These are phyloP conservation scores for Termitomyces sp. DNA, from an alignment of 768 basidiomycete genomes.

Conservation along the genomic window DNA sequence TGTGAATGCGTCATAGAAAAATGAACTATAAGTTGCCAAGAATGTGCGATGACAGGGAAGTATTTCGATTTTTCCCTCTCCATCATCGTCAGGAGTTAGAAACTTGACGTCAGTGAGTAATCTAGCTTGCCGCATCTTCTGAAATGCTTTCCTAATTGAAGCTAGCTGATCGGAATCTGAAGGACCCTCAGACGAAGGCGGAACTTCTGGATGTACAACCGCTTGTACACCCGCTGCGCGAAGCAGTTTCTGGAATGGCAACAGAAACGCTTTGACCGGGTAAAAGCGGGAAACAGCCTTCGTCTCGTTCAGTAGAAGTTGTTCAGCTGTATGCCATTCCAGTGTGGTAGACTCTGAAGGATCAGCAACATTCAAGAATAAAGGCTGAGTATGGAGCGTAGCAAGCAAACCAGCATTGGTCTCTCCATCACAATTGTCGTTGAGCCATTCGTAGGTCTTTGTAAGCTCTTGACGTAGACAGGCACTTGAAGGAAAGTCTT, in stretches of 20 bases:
- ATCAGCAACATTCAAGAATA: constrained; percentile 45
- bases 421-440: constrained; percentile 16
- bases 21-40: constrained; percentile 26
- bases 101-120: constrained; percentile 33
- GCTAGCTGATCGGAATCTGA: constrained; percentile 16
- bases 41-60: constrained; percentile 36
- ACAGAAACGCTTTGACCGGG: constrained; percentile 28
- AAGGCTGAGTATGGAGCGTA: constrained; percentile 13
- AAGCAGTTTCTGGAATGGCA: constrained; percentile 25
- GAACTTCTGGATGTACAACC: constrained; percentile 13
- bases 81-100: constrained; percentile 11
- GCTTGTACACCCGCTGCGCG: constrained; percentile 24
- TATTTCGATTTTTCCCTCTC: constrained; percentile 11
- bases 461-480: constrained; percentile 31
- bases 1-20: constrained; percentile 25
- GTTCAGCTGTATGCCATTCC: constrained; percentile 32
- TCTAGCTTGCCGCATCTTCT: constrained; percentile 24
- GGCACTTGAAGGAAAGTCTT: constrained; percentile 16
- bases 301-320: constrained; percentile 31
- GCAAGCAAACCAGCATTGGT: constrained; percentile 14
- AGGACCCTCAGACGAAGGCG: constrained; percentile 9
- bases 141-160: constrained; percentile 18
- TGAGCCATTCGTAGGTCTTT: constrained; percentile 39
- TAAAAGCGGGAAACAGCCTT: constrained; percentile 22
- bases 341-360: constrained; percentile 23